These are phyloP conservation scores for Colletotrichum sidae DNA, from an alignment of 2,329 filamentous ascomycete species.

Conservation along the genomic window DNA sequence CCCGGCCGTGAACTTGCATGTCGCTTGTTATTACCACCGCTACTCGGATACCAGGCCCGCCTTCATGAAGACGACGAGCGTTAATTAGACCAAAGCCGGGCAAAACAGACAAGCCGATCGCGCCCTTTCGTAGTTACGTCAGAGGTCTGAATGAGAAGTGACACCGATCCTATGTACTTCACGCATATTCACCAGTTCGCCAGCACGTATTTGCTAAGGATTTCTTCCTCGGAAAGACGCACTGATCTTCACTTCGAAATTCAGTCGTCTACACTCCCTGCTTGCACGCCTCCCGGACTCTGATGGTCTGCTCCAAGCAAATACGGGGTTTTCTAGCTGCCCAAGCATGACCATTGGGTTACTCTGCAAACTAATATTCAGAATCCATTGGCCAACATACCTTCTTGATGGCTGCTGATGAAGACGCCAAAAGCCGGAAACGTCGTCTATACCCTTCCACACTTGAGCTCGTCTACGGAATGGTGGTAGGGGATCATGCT, in stretches of 20 bases:
- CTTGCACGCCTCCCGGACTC: no score
- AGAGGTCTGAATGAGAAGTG: slow-evolving; percentile 83
- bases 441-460: slow-evolving; percentile 54
- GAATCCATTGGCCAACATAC: no score
- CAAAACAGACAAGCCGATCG: slow-evolving; percentile 79
- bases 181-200: slow-evolving; percentile 81
- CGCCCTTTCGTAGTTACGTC: slow-evolving; percentile 84
- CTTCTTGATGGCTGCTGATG: no score
- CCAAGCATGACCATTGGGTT: no score
- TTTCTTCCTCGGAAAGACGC: slow-evolving; percentile 79
- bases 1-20: slow-evolving; percentile 39
- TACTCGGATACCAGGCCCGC: slow-evolving; percentile 57
- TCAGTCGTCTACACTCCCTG: slow-evolving; percentile 52
- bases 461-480: slow-evolving; percentile 63
- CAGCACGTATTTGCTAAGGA: slow-evolving; percentile 85
- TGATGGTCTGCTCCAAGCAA: no score
- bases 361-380: no score
- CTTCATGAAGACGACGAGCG: slow-evolving; percentile 81
- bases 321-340: no score
- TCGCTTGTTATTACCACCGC: slow-evolving; percentile 32
- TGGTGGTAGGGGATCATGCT: slow-evolving; percentile 60
- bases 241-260: slow-evolving; percentile 81
- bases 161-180: slow-evolving; percentile 81
- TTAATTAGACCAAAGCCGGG: slow-evolving; percentile 73
- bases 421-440: no score